A percentile compares a stretch with the other conserved stretches of the same genome.
These are phyloP conservation scores for Perkinsus marinus DNA, from an alignment of 169 alveolate genomes.

Conservation along the genomic window DNA sequence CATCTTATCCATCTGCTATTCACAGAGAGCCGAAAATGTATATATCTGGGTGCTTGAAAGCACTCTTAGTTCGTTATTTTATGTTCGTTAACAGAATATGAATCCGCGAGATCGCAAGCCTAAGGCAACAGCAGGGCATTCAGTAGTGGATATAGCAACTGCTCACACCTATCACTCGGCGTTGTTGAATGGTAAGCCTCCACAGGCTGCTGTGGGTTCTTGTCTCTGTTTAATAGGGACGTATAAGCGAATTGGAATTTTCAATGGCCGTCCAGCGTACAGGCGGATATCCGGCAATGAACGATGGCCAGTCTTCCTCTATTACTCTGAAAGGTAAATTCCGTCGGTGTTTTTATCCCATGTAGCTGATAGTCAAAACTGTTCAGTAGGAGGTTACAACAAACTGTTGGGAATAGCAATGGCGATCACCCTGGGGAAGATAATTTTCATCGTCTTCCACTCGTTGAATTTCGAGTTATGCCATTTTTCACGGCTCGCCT, in stretches of 20 bases:
- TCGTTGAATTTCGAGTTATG: no score
- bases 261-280: not conserved
- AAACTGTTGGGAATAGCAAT: no score
- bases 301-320: not conserved
- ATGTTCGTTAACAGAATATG: not conserved
- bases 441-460: no score
- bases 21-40: no score
- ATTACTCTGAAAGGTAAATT: not conserved
- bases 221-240: not conserved
- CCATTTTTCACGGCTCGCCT: no score
- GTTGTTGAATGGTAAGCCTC: not conserved
- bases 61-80: not conserved
- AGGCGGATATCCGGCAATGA: not conserved
- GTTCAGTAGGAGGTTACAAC: no score
- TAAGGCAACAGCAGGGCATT: not conserved
- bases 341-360: no score
- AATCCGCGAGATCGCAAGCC: not conserved
- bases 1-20: no score
- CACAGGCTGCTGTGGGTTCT: not conserved
- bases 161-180: not conserved
- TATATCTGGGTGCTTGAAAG: no score
- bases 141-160: not conserved
- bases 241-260: not conserved
- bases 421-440: no score
- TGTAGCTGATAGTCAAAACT: no score